These are phyloP conservation scores for Candolleomyces eurysporus DNA, from an alignment of 768 basidiomycete genomes.

Conservation along the genomic window DNA sequence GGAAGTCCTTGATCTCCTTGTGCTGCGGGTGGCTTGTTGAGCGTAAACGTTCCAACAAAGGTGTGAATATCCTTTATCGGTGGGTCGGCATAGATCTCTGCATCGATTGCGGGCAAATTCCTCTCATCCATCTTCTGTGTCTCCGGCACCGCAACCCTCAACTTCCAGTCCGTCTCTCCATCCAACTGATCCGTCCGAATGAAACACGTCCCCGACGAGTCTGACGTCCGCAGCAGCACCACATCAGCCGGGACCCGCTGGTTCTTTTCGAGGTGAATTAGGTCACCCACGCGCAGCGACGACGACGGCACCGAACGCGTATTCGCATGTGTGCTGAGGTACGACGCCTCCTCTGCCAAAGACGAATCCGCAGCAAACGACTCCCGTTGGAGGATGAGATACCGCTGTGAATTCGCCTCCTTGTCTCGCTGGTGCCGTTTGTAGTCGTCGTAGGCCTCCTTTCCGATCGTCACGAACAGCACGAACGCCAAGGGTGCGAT, in stretches of 20 bases:
- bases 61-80: constrained; percentile 97
- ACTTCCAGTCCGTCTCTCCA: constrained; percentile 99
- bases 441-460: constrained; percentile 99
- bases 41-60: constrained; percentile 90
- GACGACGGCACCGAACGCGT: constrained; percentile 86
- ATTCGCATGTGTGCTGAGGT: constrained; percentile 45
- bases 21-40: constrained; percentile 46
- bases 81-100: constrained; percentile 91
- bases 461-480: constrained; percentile 92
- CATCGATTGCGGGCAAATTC: constrained; percentile 66
- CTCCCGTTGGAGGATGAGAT: constrained; percentile 72
- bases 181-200: constrained; percentile 97
- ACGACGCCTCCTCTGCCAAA: constrained; percentile 36
- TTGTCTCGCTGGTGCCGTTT: constrained; percentile 88
- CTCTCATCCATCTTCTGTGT: constrained; percentile 69
- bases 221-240: constrained; percentile 83
- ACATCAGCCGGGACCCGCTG: constrained; percentile 95
- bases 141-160: constrained; percentile 83
- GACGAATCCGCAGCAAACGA: constrained; percentile 28
- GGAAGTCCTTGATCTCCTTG: constrained; percentile 30
- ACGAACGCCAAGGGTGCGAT: constrained; percentile 96
- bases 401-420: constrained; percentile 93
- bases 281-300: constrained; percentile 84
- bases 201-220: constrained; percentile 91
- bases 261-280: constrained; percentile 93